Base-by-base conservation (phyloP, 2,329 filamentous ascomycete genomes). In the Nakataea oryzae region DNA sequence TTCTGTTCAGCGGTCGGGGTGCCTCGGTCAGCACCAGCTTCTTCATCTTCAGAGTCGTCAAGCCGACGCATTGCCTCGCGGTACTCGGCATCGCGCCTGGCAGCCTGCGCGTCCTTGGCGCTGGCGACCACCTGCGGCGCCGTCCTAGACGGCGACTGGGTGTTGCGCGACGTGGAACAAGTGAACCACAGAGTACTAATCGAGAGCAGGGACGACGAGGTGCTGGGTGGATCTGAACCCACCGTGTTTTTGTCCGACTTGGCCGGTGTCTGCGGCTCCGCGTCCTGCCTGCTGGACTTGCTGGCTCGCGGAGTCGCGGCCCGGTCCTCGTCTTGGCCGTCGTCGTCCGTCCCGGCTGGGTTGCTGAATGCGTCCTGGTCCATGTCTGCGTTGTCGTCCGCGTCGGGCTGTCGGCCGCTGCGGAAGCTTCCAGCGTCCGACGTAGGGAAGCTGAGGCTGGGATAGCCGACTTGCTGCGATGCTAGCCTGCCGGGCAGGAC, bases 331-430 rank as follows among this genome's bases (percentile, higher is more conserved):
- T 61, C 59, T 14, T 62, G 28, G 14, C 56, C 60, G 2, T 41
- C 34, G 14, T 57, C 60, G 2, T 41, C 63, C 3, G 47, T 27
- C 21, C 62, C 64, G 9, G 66, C 66, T 29, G 64, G 41, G 12
- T 41, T 60, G 13, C 69, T 67, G 0, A 72, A 66, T 0, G 72
- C 70, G 3, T 74, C 68, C 24, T 66, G 64, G 54, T 73, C 72
- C 54, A 72, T 68, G 47, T 75, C 73, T 17, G 73, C 68, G 65
- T 71, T 70, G 60, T 75, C 74, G 14, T 74, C 69, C 6, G 74
- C 76, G 62, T 81, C 79, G 3, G 77, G 76, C 63, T 84, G 82
- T 17, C 79, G 76, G 28, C 81, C 81, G 67, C 77, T 83, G 63
- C 58, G 74, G 65, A 74, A 69, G 66, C 76, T 83, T 63, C 73